Conservation (phyloP, 768 basidiomycete genomes). For the Termitomyces sp. region DNA sequence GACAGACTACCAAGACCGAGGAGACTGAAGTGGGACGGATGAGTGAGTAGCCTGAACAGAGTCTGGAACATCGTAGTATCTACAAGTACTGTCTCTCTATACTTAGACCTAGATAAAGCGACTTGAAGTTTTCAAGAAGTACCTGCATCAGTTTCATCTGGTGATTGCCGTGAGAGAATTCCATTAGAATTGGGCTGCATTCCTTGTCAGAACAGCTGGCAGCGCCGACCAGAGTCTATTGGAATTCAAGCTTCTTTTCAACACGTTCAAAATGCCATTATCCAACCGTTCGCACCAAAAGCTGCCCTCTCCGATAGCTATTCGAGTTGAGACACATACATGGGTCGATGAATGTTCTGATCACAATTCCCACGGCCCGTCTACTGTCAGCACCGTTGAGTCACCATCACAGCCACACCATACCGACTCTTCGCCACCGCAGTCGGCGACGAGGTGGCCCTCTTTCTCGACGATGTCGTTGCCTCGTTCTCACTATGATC, state of each 20-base stretch:
- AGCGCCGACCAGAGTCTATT: background rate
- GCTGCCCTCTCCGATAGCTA: conserved; percentile 13
- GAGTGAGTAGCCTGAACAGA: background rate
- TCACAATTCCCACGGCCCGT: conserved; percentile 22
- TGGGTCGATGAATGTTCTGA: conserved; percentile 13
- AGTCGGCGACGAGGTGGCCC: background rate
- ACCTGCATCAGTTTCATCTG: background rate
- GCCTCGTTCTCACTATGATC: conserved; percentile 79
- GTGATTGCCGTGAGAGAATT: background rate
- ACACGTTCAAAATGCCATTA: background rate
- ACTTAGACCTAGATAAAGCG: background rate
- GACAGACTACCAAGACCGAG: too few species aligned
- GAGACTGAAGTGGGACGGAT: too few species aligned
- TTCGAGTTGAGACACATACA: conserved; percentile 23
- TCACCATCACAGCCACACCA: conserved; percentile 13
- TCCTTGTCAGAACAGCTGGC: background rate
- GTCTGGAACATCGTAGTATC: too few species aligned
- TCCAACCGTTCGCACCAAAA: background rate
- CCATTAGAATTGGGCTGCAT: background rate
- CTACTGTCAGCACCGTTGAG: conserved; percentile 12
- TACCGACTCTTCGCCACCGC: background rate
- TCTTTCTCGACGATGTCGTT: conserved; percentile 42
- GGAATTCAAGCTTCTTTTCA: background rate
- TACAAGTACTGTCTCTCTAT: background rate
- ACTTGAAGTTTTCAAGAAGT: background rate